Evolutionary conservation across 805 yeast species (phyloP).

Genomic region (Yarrowia sp.): DNA sequence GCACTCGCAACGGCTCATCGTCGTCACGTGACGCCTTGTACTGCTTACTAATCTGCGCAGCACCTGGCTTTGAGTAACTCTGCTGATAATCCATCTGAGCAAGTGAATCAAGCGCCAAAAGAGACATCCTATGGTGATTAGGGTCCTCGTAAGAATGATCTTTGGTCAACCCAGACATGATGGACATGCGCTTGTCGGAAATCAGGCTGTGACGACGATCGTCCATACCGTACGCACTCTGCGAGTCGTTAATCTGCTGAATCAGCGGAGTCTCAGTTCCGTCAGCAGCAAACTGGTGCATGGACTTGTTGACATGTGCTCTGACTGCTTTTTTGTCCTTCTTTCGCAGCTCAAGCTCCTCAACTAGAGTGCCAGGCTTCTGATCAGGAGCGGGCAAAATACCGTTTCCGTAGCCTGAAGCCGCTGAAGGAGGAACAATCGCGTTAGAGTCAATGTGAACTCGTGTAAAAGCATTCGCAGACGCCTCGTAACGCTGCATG

Average conservation of each 20-base stretch:
- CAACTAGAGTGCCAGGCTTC: conserved; percentile 40
- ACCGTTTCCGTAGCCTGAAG: conserved; percentile 7
- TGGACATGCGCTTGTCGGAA: neutral
- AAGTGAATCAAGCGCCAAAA: conserved; percentile 9
- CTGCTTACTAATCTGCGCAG: conserved; percentile 13
- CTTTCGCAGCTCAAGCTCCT: conserved; percentile 42
- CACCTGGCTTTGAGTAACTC: conserved; percentile 7
- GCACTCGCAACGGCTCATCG: conserved; percentile 11
- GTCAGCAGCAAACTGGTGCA: conserved; percentile 13
- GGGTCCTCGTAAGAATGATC: conserved; percentile 8
- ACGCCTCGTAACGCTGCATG: conserved; percentile 6
- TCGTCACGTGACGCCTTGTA: conserved; percentile 18
- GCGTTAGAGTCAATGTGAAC: conserved; percentile 10
- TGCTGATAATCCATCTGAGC: conserved; percentile 19
- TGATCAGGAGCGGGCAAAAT: conserved; percentile 19
- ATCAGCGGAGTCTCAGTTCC: conserved; percentile 17
- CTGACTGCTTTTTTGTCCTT: conserved; percentile 34
- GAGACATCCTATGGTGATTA: neutral
- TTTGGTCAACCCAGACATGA: conserved; percentile 4
- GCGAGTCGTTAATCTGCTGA: neutral
- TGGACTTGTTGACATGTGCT: neutral
- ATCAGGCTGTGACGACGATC: neutral
- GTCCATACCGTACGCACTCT: neutral
- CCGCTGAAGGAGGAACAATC: neutral
- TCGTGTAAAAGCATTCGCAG: conserved; percentile 2